phyloP scores from a whole-genome alignment of 2,329 filamentous ascomycete species.

The Cordyceps pruinosa region DNA sequence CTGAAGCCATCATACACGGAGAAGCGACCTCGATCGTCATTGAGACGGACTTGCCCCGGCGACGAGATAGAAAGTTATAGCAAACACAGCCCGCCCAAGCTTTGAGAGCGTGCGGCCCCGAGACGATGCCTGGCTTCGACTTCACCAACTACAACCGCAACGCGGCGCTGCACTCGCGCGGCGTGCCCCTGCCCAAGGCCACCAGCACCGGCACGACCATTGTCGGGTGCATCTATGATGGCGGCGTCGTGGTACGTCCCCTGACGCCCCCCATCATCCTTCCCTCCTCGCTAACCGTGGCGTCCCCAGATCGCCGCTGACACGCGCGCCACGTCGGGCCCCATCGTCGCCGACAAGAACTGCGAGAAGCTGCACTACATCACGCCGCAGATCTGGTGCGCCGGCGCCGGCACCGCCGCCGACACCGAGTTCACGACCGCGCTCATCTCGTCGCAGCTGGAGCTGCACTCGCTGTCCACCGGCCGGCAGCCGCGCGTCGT shows the following conservation, averaged over 20 bases:
- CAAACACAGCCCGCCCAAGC: background rate
- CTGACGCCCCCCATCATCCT: background rate
- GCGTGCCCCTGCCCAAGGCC: conserved; percentile 91
- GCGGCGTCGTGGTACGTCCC: conserved; percentile 72
- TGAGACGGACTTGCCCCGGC: background rate
- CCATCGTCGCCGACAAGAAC: conserved; percentile 99
- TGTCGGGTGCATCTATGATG: conserved; percentile 93
- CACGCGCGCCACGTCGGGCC: conserved; percentile 91
- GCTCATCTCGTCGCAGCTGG: conserved; percentile 96
- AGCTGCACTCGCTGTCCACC: conserved; percentile 92
- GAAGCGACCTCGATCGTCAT: background rate
- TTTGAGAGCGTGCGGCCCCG: background rate
- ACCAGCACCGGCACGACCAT: conserved; percentile 99
- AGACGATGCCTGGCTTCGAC: conserved; percentile 86
- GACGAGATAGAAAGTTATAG: background rate
- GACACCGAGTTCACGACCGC: conserved; percentile 99
- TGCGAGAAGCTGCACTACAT: conserved; percentile 99
- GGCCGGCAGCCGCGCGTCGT: conserved; percentile 95
- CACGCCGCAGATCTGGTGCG: conserved; percentile 97
- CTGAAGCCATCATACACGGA: background rate
- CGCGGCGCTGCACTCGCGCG: conserved; percentile 86
- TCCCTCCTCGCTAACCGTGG: background rate
- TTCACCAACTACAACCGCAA: conserved; percentile 99
- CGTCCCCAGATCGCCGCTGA: conserved; percentile 78
- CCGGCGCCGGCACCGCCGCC: conserved; percentile 92